A percentile compares a stretch with the other conserved stretches of the same genome.
phyloP scores from a whole-genome alignment of 176 grass and related monocot genomes.

The Poa annua region DNA sequence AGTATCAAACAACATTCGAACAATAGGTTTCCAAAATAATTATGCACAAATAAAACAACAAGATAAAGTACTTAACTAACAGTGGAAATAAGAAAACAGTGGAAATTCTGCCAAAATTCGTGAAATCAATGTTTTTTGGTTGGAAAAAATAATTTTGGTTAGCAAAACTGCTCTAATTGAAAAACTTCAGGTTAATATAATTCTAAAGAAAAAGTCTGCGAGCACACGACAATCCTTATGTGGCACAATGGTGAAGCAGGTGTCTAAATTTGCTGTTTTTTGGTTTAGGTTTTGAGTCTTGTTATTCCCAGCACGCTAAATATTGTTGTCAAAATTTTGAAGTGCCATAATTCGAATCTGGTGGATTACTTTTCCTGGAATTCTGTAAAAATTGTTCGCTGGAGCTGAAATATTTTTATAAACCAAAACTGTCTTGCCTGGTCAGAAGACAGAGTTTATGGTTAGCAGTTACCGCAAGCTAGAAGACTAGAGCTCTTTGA shows the following conservation, averaged over 20 bases:
- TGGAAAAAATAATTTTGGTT: neutral
- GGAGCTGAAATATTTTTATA: neutral
- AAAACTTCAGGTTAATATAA: neutral
- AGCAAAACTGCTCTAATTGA: neutral
- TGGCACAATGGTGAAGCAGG: neutral
- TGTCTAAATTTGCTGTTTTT: neutral
- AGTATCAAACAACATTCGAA: conserved; percentile 1
- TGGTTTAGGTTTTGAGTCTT: neutral
- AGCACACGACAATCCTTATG: neutral
- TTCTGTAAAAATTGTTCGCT: neutral
- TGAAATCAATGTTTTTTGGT: neutral
- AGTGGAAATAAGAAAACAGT: no score
- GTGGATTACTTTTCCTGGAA: neutral
- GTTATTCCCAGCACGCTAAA: neutral
- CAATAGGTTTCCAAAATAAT: neutral
- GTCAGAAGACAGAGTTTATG: neutral
- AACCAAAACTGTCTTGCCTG: conserved; percentile 1
- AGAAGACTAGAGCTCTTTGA: no score
- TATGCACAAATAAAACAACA: neutral
- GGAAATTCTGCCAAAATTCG: no score
- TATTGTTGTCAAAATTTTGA: neutral
- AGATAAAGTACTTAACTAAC: neutral
- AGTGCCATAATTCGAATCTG: neutral
- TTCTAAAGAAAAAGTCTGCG: neutral
- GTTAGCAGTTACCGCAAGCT: neutral